Base-by-base conservation (phyloP, 768 basidiomycete genomes). In the Xerocomellus intermedius region DNA sequence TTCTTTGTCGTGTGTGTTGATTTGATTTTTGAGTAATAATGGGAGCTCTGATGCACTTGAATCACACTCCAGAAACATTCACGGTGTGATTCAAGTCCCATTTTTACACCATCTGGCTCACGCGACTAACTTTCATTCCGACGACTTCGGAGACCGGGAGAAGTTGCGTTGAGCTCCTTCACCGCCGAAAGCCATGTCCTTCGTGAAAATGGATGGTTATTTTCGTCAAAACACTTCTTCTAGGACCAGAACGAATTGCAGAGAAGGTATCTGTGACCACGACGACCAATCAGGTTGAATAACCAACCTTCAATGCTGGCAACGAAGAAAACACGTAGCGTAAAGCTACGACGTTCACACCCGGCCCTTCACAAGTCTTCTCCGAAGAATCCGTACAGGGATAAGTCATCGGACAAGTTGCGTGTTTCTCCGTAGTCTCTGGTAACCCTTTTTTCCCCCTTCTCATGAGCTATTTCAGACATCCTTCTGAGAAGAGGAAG, bases 341-440 rank as follows among this genome's bases (percentile, higher is more conserved):
- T 17, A n/a, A 3, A 48, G 17, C 6, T 7, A 9, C 22, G 22
- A 5, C 33, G 12, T 33, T 12, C 32, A 33, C 24, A 24, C 30
- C 30, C 30, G 30, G 30, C 30, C 6, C 9, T 30, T 30, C 9
- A 30, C 30, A 24, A 22, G 35, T n/a, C 35, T 48, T 17, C 35
- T 26, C 47, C 24, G 21, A 47, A 22, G 16, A 33, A 33, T 5
- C 14, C 9, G 21, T 35, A 38, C 48, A 57, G 33, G 33, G 54
- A 56, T 4, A 60, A 14, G 5, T 60, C 48, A 22, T 64, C 62
- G 2, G 51, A 52, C 60, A 60, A 62, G 2, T 42, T 43, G 41
- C 50, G 35, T 56, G 60, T 32, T 44, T 59, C 43, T 64, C 50
- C 3, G 33, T 55, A 4, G 33, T 33, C 19, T 56, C 57, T 12